A percentile compares a stretch with the other conserved stretches of the same genome.
These are phyloP conservation scores for Setaria viridis DNA, from an alignment of 202 grass and related monocot genomes.

Conservation along the genomic window DNA sequence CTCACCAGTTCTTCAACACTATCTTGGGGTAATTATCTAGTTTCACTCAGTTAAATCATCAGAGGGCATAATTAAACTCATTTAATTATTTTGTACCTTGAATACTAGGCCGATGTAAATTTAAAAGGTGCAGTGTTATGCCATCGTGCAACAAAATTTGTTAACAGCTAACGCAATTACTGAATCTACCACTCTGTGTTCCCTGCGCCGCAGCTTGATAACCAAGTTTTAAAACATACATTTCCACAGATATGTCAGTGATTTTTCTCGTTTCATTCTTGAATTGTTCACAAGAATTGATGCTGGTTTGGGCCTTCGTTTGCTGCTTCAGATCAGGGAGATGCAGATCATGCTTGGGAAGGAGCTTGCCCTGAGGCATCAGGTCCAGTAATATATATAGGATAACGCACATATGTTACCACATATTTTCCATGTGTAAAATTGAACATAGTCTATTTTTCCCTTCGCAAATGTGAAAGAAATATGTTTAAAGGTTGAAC, in stretches of 20 bases:
- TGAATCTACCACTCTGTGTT: not conserved
- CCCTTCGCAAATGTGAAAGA: not conserved
- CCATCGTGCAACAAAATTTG: not conserved
- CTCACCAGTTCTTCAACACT: constrained; percentile 50
- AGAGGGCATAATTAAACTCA: not conserved
- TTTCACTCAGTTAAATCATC: not conserved
- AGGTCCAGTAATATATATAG: not conserved
- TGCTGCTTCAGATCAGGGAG: constrained; percentile 53
- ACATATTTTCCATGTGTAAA: not conserved
- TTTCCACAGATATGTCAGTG: not conserved
- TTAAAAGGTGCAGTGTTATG: not conserved
- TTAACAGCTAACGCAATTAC: not conserved
- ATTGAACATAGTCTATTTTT: not conserved
- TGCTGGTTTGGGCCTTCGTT: constrained; percentile 1
- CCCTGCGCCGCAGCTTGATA: not conserved
- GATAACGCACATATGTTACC: not conserved
- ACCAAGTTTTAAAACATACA: not conserved
- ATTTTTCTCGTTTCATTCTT: not conserved
- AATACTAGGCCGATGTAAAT: not conserved
- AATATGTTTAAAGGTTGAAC: not conserved
- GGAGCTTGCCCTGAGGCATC: constrained; percentile 33
- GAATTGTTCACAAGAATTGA: not conserved
- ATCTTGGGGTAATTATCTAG: constrained; percentile 52
- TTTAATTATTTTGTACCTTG: not conserved
- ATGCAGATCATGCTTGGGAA: constrained; percentile 44